Evolutionary conservation across 306 rosid species (phyloP).

Genomic region (Lathyrus tuberosus): DNA sequence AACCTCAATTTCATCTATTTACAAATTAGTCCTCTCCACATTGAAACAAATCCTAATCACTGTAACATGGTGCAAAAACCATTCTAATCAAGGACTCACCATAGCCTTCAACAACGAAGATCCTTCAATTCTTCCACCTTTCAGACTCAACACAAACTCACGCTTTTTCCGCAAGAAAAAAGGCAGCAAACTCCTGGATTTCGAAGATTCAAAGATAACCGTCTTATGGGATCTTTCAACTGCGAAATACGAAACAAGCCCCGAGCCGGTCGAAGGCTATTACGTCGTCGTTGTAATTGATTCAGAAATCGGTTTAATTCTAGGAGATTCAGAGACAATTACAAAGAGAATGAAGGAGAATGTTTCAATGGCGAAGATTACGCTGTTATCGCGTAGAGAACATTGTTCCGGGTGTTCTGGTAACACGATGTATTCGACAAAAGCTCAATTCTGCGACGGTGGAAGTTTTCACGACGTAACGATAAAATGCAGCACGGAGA

Average conservation of each 20-base stretch:
- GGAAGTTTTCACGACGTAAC: slow-evolving; percentile 73
- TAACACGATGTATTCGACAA: slow-evolving; percentile 58
- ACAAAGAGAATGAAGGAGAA: slow-evolving; percentile 46
- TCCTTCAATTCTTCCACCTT: slow-evolving; percentile 32
- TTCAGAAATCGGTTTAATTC: slow-evolving; percentile 65
- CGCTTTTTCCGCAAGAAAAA: slow-evolving; percentile 71
- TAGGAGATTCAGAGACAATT: slow-evolving; percentile 63
- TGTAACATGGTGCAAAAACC: slow-evolving; percentile 67
- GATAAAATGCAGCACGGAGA: slow-evolving; percentile 64
- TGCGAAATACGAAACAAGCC: slow-evolving; percentile 65
- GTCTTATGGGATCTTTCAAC: slow-evolving; percentile 79
- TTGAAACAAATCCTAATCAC: slow-evolving; percentile 52
- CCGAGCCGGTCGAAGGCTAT: slow-evolving; percentile 77
- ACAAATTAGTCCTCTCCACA: slow-evolving; percentile 55
- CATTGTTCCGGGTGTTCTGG: slow-evolving; percentile 54
- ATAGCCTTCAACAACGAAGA: slow-evolving; percentile 50
- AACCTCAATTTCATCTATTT: slow-evolving; percentile 63
- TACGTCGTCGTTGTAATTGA: slow-evolving; percentile 59
- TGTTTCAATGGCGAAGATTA: slow-evolving; percentile 36
- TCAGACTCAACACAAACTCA: slow-evolving; percentile 76
- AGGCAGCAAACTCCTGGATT: slow-evolving; percentile 65
- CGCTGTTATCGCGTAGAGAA: slow-evolving; percentile 65
- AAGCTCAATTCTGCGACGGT: slow-evolving; percentile 68
- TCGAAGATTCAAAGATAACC: slow-evolving; percentile 49
- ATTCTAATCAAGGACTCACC: slow-evolving; percentile 66